Evolutionary conservation across 768 basidiomycete genomes (phyloP).

Genomic region (Termitomyces sp.): DNA sequence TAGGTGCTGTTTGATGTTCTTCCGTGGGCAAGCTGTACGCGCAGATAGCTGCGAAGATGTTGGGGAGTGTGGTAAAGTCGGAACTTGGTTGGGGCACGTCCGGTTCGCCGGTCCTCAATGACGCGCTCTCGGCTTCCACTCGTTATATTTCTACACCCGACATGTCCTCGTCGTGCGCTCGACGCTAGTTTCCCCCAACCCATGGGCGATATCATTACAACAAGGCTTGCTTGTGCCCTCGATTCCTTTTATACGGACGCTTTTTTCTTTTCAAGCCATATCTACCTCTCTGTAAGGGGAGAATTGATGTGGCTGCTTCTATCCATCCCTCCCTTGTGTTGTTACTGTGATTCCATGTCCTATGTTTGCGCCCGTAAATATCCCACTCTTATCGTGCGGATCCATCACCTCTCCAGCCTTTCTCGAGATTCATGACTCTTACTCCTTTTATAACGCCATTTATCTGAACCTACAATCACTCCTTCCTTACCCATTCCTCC

Average conservation of each 20-base stretch:
- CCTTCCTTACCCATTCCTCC: conserved; percentile 11
- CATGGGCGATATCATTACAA: conserved; percentile 15
- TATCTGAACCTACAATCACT: conserved; percentile 9
- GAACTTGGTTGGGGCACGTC: conserved; percentile 35
- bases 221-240: conserved; percentile 23
- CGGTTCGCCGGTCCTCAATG: conserved; percentile 27
- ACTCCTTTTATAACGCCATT: neutral
- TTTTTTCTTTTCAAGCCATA: conserved; percentile 55
- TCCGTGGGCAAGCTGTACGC: conserved; percentile 25
- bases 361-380: conserved; percentile 27
- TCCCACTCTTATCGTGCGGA: conserved; percentile 10
- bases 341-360: conserved; percentile 12
- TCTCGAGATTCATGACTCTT: conserved; percentile 17
- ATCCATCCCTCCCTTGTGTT: conserved; percentile 15
- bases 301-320: conserved; percentile 14
- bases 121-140: conserved; percentile 24
- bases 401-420: conserved; percentile 5
- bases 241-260: conserved; percentile 61
- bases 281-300: conserved; percentile 9
- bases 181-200: neutral
- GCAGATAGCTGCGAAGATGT: conserved; percentile 11
- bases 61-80: conserved; percentile 22
- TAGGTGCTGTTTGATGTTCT: conserved; percentile 22
- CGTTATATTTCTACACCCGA: conserved; percentile 14
- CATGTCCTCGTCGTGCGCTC: conserved; percentile 1